These are phyloP conservation scores for Discostella stelligera DNA, from an alignment of 352 stramenopile genomes.

Conservation along the genomic window DNA sequence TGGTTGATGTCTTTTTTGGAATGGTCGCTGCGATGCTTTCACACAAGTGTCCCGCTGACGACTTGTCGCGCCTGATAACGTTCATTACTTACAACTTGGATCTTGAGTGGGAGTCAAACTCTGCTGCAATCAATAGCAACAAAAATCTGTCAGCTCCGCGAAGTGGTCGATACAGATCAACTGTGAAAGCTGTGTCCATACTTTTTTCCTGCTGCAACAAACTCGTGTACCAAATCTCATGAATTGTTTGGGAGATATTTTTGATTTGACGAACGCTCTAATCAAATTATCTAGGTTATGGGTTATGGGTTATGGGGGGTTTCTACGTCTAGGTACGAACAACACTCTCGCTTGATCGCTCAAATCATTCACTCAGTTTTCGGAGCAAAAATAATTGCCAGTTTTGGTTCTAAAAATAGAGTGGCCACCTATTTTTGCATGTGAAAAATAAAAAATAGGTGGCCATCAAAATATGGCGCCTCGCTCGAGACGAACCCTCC, in stretches of 20 bases:
- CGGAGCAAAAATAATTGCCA: no score
- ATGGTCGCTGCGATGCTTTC: slow-evolving; percentile 70
- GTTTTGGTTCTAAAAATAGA: no score
- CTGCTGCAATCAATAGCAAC: slow-evolving; percentile 24
- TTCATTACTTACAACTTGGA: slow-evolving; percentile 74
- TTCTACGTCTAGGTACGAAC: no score
- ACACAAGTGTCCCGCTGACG: slow-evolving; percentile 33
- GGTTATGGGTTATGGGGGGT: no score
- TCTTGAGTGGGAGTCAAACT: slow-evolving; percentile 52
- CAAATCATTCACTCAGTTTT: no score
- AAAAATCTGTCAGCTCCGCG: slow-evolving; percentile 7
- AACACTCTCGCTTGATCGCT: no score
- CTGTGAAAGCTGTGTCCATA: slow-evolving; percentile 56
- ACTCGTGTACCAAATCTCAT: slow-evolving; percentile 50
- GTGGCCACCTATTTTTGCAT: no score
- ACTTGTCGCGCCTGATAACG: slow-evolving; percentile 62
- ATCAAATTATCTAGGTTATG: no score
- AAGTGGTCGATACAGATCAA: slow-evolving; percentile 24
- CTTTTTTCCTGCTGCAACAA: slow-evolving; percentile 73
- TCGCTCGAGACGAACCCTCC: no score
- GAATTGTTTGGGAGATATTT: slow-evolving; percentile 60
- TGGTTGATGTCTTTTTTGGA: slow-evolving; percentile 66
- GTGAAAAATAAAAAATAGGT: no score
- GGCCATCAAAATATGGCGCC: no score
- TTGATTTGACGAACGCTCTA: no score